Evolutionary conservation across 306 rosid species (phyloP).

Genomic region (Hippophae rhamnoides): DNA sequence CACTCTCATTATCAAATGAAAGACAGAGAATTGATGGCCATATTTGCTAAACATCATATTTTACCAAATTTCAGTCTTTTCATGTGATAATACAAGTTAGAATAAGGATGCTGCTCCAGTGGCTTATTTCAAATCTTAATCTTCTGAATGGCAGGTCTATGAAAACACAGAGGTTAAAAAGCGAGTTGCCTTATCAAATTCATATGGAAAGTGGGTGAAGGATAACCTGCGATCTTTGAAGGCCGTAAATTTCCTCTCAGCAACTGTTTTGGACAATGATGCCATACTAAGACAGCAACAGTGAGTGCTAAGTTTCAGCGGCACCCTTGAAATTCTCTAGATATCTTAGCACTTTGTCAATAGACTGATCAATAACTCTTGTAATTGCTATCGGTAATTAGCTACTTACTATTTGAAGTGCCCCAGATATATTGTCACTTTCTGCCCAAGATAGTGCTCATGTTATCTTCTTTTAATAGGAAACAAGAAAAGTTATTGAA

Average conservation of each 20-base stretch:
- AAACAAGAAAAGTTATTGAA: too few relatives aligned
- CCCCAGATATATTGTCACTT: too few relatives aligned
- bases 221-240: conserved; percentile 70
- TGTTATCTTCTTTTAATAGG: too few relatives aligned
- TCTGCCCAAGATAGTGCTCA: too few relatives aligned
- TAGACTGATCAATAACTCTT: neutral
- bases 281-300: conserved; percentile 76
- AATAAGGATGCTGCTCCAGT: neutral
- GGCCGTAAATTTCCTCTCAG: conserved; percentile 66
- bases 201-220: conserved; percentile 86
- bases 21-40: too few relatives aligned
- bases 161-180: conserved; percentile 96
- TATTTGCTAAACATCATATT: too few relatives aligned
- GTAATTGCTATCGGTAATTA: conserved; percentile 11
- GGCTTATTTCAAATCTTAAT: conserved; percentile 15
- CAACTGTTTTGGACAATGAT: conserved; percentile 69
- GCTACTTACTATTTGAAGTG: too few relatives aligned
- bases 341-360: neutral
- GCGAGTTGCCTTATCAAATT: conserved; percentile 74
- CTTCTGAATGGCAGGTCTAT: conserved; percentile 57
- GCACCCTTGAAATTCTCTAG: conserved; percentile 2
- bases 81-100: too few relatives aligned
- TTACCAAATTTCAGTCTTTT: too few relatives aligned
- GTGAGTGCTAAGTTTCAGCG: conserved; percentile 45
- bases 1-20: too few relatives aligned